These are phyloP conservation scores for Linnemannia schmuckeri DNA, from an alignment of 192 early-diverging fungal genomes.

Conservation along the genomic window DNA sequence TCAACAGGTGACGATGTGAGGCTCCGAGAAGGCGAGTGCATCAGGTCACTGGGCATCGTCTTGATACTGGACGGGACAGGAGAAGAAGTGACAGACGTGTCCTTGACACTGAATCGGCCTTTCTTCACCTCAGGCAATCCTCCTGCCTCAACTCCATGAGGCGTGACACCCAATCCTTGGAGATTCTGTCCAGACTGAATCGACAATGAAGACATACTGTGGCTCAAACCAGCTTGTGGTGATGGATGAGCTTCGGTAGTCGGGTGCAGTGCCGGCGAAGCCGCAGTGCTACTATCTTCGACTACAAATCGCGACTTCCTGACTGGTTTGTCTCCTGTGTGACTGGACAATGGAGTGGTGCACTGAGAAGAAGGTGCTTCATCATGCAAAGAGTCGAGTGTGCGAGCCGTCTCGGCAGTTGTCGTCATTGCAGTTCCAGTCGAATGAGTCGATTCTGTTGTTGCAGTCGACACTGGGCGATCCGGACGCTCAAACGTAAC, in stretches of 20 bases:
- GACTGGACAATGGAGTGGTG: not conserved
- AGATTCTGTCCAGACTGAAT: constrained; percentile 21
- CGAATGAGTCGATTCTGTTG: constrained; percentile 9
- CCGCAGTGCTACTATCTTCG: constrained; percentile 26
- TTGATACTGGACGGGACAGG: constrained; percentile 26
- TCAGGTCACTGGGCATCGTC: constrained; percentile 23
- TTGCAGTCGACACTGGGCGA: constrained; percentile 8
- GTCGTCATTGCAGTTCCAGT: not conserved
- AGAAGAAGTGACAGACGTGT: constrained; percentile 24
- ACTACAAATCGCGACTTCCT: constrained; percentile 60
- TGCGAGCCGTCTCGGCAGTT: not conserved
- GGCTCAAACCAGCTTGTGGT: constrained; percentile 13
- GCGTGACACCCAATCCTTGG: constrained; percentile 27
- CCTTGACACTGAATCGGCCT: constrained; percentile 77
- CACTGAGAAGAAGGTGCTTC: not conserved
- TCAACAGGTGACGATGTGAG: constrained; percentile 27
- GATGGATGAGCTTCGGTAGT: not conserved
- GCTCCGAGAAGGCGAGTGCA: constrained; percentile 16
- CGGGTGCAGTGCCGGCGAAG: constrained; percentile 15
- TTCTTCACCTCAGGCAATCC: constrained; percentile 66
- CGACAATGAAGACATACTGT: constrained; percentile 3
- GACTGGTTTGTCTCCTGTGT: constrained; percentile 16
- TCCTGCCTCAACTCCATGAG: constrained; percentile 2
- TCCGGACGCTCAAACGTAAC: constrained; percentile 37
- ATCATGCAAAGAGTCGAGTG: not conserved